phyloP scores from a whole-genome alignment of 306 rosid genomes.

The Vachellia pachyceras region DNA sequence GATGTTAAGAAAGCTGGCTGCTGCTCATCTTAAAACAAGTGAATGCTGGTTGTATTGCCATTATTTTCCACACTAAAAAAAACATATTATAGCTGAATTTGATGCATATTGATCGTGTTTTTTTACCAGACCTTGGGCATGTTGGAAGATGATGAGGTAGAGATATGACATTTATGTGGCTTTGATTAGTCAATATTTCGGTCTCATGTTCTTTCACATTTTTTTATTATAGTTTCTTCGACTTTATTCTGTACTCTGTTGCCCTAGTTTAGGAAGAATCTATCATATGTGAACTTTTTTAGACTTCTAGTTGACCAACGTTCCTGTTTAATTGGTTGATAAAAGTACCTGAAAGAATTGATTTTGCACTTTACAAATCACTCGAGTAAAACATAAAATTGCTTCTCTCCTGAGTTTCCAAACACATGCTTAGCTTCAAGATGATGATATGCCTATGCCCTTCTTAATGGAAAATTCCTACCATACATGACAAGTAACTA shows the following conservation, averaged over 20 bases:
- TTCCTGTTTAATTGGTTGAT: not conserved
- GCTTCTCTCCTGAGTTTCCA: too few species aligned
- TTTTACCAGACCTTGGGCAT: not conserved
- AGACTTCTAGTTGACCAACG: not conserved
- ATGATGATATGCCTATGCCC: too few species aligned
- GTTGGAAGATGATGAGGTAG: slow-evolving; percentile 13
- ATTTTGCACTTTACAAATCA: too few species aligned
- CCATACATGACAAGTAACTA: too few species aligned
- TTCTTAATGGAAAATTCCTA: too few species aligned
- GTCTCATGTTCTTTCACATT: not conserved
- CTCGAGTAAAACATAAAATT: too few species aligned
- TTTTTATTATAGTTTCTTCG: not conserved
- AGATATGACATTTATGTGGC: slow-evolving; percentile 18
- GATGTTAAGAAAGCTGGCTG: slow-evolving; percentile 60
- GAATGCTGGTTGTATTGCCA: not conserved
- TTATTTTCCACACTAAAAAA: not conserved
- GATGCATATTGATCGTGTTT: not conserved
- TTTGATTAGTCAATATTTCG: not conserved
- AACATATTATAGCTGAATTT: not conserved
- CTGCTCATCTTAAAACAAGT: slow-evolving; percentile 49
- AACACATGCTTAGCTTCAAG: too few species aligned
- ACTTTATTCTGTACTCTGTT: slow-evolving; percentile 12
- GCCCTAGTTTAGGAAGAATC: slow-evolving; percentile 5
- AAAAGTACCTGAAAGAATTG: too few species aligned
- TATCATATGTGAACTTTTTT: not conserved